Evolutionary conservation across 2,329 filamentous ascomycete genomes (phyloP), one percentile per base, ranked within the genome.

Genomic region (Alternaria atra): DNA sequence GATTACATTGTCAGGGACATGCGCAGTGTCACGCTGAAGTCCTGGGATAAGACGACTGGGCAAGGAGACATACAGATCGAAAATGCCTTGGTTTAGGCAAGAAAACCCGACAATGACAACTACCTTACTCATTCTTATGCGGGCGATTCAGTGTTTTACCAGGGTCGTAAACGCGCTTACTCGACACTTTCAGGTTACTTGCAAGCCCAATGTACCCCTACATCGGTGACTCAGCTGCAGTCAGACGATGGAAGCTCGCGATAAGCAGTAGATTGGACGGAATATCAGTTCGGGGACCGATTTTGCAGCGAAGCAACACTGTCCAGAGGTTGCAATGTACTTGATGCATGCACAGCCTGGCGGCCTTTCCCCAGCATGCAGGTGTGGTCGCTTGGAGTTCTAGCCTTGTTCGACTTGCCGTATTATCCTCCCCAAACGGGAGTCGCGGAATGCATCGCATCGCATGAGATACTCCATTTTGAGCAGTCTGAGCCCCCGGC

Each of bases 1-100:
- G 93, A 97, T 81, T 97, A 91, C 89, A 88, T 97, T 52, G 90
- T 97, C 58, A 84, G 84, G 78, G 92, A 97, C 80, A 83, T 97
- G 80, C 83, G 85, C 58, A 93, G 91, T 66, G 87, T 97, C 64
- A 87, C 80, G 69, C 81, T 96, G 55, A 81, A 82, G 70, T 80
- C 87, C 20, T 82, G 77, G 61, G 83, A 85, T 53, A 81, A 80
- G 66, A 81, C 84, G 62, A 85, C 82, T 52, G 88, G 87, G n/a
- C 80, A 80, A 65, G 85, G 91, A 55, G 87, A 85, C 66, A 79
- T 96, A 65, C 88, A 92, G 80, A 87, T 96, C 68, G 81, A 79
- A 60, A 84, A 92, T 77, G 87, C 87, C 51, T 78, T 90, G 73
- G 66, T 72, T 42, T 77, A 71, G 63, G 55, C 52, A 52, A 52